Base-by-base conservation (phyloP, 306 rosid species). In the Leucaena leucocephala region DNA sequence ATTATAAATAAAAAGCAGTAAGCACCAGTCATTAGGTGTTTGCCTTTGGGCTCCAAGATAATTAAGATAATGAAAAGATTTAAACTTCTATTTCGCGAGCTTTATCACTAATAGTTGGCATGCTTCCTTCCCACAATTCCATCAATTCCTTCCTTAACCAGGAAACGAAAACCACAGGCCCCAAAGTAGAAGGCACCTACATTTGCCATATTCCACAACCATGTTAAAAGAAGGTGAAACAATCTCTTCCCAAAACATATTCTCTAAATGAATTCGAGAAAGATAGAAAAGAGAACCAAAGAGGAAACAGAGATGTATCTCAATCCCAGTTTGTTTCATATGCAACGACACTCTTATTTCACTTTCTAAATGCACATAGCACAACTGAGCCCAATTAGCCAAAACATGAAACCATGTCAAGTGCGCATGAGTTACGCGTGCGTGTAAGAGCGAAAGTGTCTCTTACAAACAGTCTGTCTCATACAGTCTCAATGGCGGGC, bases 181-280 rank as follows among this genome's bases (percentile, higher is more conserved):
- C 98, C 80, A 96, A 71, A 33, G 99, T 96, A 19, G 94, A 96
- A 69, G 99, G 99, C 73, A 96, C 98, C 99, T 91, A 76, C 84
- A 85, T 74, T 70, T 68, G 75, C 75, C 83, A 88, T 68, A 2
- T 69, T 36, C 22, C 8, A 52, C 5, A 46, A 42, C 22, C 42
- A 21, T 5, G 68, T 79, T 22, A 78, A 8, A 65, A 65, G 6
- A 17, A 64, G 69, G 70, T 7, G 27, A 16, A 33, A 17, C 43
- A 12, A 34, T 54, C n/a, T 17, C 27, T 54, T n/a, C 27, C 61
- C 22, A 15, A 48, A 50, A 50, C 7, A 16, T 15, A 2, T 16
- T 50, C 57, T 50, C 57, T 15, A 50, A 45, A 48, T 12, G n/a
- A 48, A 4, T 48, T 12, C 13, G n/a, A 48, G 49, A 49, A 27